Base-by-base conservation (phyloP, 495 filamentous ascomycete genomes). In the Parmelia sp. region DNA sequence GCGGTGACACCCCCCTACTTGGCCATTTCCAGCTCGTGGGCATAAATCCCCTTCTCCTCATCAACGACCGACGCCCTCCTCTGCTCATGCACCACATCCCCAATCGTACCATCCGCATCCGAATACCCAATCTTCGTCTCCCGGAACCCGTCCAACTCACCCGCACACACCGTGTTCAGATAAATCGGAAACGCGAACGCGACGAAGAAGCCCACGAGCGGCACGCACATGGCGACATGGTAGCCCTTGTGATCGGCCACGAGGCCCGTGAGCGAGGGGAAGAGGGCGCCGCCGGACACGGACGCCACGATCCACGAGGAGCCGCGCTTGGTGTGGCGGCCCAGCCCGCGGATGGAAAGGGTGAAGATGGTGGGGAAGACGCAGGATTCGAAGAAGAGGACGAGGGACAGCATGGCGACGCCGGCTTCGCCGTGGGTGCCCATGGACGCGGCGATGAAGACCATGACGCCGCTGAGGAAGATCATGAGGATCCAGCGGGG, bases 311-410 rank as follows among this genome's bases (percentile, higher is more conserved):
- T 73, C 73, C 80, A 84, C 5, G 84, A 86, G 2, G 85, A 83
- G 15, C 84, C 87, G 23, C 83, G 78, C 73, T 91, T 91, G 2
- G 87, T 90, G 63, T 86, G 86, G 25, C 82, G 78, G 11, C 87
- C 88, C 0, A 91, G 79, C 11, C 88, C 88, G 55, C 88, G 82
- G 36, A 92, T 78, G 4, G 84, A 82, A 3, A 91, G 78, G 4
- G 84, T 80, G 74, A 88, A 89, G 60, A 90, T 84, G 10, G 88
- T 83, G 0, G 89, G 87, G 79, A 87, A 91, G 73, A 88, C 82
- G 58, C 81, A 83, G 4, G 83, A 85, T 72, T 90, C 88, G 68
- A 85, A 90, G 75, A 86, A 87, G 29, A 91, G 81, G 11, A 87
- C 83, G 19, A 89, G 71, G 70, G 80, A 84, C 15, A 89, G 74